phyloP scores from a whole-genome alignment of 1,284 basidiomycete species.

The Ganoderma leucocontextum region DNA sequence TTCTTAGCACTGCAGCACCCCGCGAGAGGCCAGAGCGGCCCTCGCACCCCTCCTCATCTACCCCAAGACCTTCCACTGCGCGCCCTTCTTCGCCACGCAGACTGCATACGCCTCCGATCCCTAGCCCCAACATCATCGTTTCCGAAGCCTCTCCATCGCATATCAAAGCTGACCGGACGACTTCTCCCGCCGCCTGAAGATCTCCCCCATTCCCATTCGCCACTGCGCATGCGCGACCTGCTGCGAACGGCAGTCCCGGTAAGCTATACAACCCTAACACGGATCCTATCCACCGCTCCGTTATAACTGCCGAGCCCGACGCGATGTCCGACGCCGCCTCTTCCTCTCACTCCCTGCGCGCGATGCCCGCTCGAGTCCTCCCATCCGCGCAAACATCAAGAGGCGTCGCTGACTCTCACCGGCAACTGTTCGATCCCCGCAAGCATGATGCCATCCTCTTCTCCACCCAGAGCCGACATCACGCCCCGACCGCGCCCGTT shows the following conservation, averaged over 20 bases:
- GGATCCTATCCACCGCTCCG: conserved; percentile 67
- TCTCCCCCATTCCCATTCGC: conserved; percentile 60
- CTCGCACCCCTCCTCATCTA: conserved; percentile 39
- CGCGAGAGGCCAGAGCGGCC: conserved; percentile 58
- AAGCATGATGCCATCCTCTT: conserved; percentile 89
- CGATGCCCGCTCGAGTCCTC: conserved; percentile 39
- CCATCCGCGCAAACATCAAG: conserved; percentile 44
- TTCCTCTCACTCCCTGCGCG: conserved; percentile 58
- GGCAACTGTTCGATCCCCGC: conserved; percentile 84
- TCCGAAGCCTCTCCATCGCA: conserved; percentile 48
- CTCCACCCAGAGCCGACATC: conserved; percentile 64
- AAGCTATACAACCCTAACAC: conserved; percentile 78
- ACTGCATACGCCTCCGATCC: conserved; percentile 39
- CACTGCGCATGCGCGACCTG: conserved; percentile 40
- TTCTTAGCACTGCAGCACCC: conserved; percentile 53
- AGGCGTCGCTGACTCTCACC: conserved; percentile 46
- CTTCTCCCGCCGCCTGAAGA: conserved; percentile 73
- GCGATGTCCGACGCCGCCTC: conserved; percentile 62
- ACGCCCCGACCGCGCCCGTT: conserved; percentile 25
- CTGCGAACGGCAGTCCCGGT: conserved; percentile 46
- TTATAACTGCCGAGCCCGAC: conserved; percentile 67
- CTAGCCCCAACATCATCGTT: conserved; percentile 44
- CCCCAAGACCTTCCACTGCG: conserved; percentile 37
- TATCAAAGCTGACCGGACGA: conserved; percentile 64
- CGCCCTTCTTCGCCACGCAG: conserved; percentile 41